phyloP scores from a whole-genome alignment of 140 eudicot species.

The Stevia rebaudiana region DNA sequence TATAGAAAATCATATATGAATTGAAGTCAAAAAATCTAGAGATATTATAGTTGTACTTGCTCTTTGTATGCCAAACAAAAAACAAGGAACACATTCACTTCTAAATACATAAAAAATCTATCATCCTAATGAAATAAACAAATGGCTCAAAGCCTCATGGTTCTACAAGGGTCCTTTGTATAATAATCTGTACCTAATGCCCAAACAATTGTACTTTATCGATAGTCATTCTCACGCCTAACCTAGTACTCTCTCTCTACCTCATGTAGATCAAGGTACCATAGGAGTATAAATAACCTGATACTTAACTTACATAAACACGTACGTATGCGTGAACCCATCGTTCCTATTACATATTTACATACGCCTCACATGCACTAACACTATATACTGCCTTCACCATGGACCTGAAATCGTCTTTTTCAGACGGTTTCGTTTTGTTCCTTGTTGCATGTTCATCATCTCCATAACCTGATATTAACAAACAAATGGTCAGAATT shows the following conservation, averaged over 20 bases:
- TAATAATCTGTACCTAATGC: conserved; percentile 16
- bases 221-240: background rate
- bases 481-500: background rate
- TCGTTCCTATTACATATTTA: conserved; percentile 23
- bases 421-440: conserved; percentile 46
- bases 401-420: conserved; percentile 74
- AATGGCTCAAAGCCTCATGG: conserved; percentile 10
- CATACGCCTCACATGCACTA: too few species aligned
- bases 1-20: too few species aligned
- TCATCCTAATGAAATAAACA: background rate
- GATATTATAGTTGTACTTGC: too few species aligned
- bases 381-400: conserved; percentile 27
- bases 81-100: background rate
- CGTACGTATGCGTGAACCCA: conserved; percentile 6
- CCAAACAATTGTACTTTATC: background rate
- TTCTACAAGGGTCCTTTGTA: too few species aligned
- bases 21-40: too few species aligned
- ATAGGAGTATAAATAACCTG: conserved; percentile 5
- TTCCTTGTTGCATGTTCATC: conserved; percentile 43
- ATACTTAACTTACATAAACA: conserved; percentile 13
- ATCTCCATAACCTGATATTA: conserved; percentile 52
- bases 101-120: conserved; percentile 1
- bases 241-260: conserved; percentile 1
- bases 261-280: conserved; percentile 5
- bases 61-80: too few species aligned